phyloP scores from a whole-genome alignment of 192 early-diverging fungal genomes.

The Pilaira anomala region DNA sequence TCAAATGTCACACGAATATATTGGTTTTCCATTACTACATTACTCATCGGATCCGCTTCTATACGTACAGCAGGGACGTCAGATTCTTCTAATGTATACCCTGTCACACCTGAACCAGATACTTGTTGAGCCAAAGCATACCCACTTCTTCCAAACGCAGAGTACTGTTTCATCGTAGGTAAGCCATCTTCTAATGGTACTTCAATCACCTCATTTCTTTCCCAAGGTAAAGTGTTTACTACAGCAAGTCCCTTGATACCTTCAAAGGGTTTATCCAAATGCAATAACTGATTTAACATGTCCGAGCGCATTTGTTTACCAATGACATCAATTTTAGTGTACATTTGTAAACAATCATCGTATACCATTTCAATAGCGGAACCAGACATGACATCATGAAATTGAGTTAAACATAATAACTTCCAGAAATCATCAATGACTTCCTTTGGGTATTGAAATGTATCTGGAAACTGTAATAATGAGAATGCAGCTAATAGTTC shows the following conservation, averaged over 20 bases:
- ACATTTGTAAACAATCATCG: constrained; percentile 62
- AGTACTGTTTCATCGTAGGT: constrained; percentile 43
- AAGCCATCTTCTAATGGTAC: constrained; percentile 46
- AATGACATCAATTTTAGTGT: constrained; percentile 34
- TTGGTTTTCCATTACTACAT: constrained; percentile 70
- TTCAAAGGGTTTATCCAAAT: constrained; percentile 30
- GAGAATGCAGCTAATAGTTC: constrained; percentile 70
- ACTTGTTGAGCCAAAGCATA: constrained; percentile 39
- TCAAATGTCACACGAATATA: constrained; percentile 73
- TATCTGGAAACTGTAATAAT: constrained; percentile 10
- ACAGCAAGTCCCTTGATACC: constrained; percentile 38
- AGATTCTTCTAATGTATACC: constrained; percentile 14
- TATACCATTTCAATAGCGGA: constrained; percentile 90
- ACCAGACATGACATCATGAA: constrained; percentile 96
- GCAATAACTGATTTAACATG: constrained; percentile 47
- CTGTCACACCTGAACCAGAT: constrained; percentile 8
- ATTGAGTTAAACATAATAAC: constrained; percentile 88
- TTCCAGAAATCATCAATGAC: constrained; percentile 88
- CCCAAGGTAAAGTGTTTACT: constrained; percentile 69
- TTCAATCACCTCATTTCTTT: constrained; percentile 66
- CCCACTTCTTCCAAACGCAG: constrained; percentile 39
- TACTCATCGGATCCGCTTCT: constrained; percentile 33
- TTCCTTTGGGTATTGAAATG: constrained; percentile 60
- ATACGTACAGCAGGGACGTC: constrained; percentile 27
- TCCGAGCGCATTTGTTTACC: constrained; percentile 37